Percentiles rank a stretch among this genome's conserved stretches.
Evolutionary conservation across 1,139 yeast genomes (phyloP).

Genomic region (Diutina catenulata): DNA sequence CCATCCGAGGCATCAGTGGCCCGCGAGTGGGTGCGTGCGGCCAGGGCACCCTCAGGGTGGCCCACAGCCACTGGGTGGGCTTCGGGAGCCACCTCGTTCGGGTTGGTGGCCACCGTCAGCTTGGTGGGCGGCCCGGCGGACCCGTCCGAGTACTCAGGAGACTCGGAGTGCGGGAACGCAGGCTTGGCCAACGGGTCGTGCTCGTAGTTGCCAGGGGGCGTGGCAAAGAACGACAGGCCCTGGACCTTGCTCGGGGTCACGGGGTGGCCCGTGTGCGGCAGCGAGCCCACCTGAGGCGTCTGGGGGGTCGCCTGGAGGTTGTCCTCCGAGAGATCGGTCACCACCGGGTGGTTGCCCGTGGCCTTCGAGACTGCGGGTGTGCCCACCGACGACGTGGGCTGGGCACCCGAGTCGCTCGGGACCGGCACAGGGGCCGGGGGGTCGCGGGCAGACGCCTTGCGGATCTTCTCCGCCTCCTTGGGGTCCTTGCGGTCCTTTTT

Average conservation of each 20-base stretch:
- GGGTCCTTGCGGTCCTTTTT: no score
- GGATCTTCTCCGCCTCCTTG: no score
- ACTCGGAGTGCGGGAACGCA: neutral
- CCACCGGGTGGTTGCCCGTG: no score
- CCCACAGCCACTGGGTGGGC: neutral
- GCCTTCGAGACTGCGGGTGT: no score
- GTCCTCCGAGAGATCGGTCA: no score
- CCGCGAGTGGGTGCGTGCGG: neutral
- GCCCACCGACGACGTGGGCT: no score
- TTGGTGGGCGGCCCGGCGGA: neutral
- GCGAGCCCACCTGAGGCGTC: no score
- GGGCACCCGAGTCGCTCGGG: no score
- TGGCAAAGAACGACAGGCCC: neutral
- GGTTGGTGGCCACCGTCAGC: neutral
- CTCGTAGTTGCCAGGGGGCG: neutral
- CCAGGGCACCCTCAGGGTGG: neutral
- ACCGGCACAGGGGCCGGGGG: no score
- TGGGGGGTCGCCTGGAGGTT: no score
- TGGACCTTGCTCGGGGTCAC: neutral
- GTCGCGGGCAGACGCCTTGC: no score
- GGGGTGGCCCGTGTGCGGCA: neutral
- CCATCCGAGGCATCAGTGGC: neutral
- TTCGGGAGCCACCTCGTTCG: neutral
- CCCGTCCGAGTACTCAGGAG: neutral
- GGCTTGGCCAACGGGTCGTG: neutral